phyloP scores from a whole-genome alignment of 1,284 basidiomycete species.

The Apiotrichum gracile region DNA sequence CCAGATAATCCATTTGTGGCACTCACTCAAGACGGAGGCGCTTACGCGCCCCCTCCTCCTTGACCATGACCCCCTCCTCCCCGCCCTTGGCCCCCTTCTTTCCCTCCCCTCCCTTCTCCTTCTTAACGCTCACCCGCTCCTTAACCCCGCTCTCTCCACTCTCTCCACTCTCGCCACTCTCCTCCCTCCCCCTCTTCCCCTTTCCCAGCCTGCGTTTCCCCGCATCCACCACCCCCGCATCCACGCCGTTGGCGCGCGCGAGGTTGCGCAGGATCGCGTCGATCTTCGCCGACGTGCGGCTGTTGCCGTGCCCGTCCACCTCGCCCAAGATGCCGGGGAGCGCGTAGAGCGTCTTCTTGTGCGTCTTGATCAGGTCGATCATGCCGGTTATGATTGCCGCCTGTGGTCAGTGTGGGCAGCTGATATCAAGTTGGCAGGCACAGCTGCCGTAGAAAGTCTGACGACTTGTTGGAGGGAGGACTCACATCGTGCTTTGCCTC shows the following conservation, averaged over 20 bases:
- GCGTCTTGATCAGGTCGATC: background rate
- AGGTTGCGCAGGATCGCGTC: background rate
- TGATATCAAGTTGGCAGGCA: too few relatives aligned
- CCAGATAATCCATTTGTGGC: too few relatives aligned
- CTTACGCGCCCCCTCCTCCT: too few relatives aligned
- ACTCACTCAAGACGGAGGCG: too few relatives aligned
- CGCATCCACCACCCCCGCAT: too few relatives aligned
- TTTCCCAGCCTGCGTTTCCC: background rate
- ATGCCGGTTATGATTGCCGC: background rate
- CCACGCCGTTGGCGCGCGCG: background rate
- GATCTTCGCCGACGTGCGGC: background rate
- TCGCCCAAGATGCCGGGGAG: background rate
- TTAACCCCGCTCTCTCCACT: too few relatives aligned
- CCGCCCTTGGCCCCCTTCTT: background rate
- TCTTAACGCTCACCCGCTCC: background rate
- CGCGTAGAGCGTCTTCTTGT: background rate
- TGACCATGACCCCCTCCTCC: background rate
- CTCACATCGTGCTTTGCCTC: background rate
- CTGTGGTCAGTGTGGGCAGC: background rate
- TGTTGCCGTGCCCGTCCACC: conserved; percentile 1
- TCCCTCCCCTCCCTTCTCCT: background rate
- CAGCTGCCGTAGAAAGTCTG: too few relatives aligned
- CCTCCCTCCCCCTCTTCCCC: background rate
- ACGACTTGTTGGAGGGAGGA: too few relatives aligned
- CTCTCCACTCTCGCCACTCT: too few relatives aligned